Conservation (phyloP, 441 rosid species). For the Syzygium syzygioides region DNA sequence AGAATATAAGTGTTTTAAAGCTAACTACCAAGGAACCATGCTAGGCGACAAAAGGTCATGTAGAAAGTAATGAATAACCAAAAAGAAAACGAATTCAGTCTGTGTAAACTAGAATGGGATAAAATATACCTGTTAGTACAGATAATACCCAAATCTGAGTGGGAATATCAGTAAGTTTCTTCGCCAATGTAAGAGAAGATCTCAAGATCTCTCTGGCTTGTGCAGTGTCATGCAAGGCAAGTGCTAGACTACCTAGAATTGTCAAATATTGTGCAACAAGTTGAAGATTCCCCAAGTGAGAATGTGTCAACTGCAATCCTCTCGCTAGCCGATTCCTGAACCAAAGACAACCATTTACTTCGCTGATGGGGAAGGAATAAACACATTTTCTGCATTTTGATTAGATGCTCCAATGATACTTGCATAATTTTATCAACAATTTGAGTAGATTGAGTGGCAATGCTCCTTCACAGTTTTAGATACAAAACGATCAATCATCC, state of each 20-base stretch:
- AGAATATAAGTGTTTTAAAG: neutral
- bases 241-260: conserved; percentile 85
- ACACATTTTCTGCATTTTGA: neutral
- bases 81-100: neutral
- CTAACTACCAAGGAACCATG: neutral
- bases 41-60: neutral
- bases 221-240: conserved; percentile 78
- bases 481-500: neutral
- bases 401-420: neutral
- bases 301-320: conserved; percentile 90
- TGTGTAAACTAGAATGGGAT: neutral
- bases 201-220: conserved; percentile 94
- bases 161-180: conserved; percentile 83
- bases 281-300: conserved; percentile 92
- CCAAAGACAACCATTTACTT: conserved; percentile 8
- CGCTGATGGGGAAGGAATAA: conserved; percentile 6
- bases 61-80: neutral
- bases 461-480: neutral
- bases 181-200: conserved; percentile 84
- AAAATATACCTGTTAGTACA: conserved; percentile 61
- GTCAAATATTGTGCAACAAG: conserved; percentile 91
- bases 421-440: neutral
- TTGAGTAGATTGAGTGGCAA: neutral
- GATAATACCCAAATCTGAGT: conserved; percentile 96
- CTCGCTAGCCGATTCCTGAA: conserved; percentile 87